Percentiles rank a stretch among this genome's conserved stretches.
phyloP scores from a whole-genome alignment of 2,329 filamentous ascomycete genomes.

The Cladosporium sp. region DNA sequence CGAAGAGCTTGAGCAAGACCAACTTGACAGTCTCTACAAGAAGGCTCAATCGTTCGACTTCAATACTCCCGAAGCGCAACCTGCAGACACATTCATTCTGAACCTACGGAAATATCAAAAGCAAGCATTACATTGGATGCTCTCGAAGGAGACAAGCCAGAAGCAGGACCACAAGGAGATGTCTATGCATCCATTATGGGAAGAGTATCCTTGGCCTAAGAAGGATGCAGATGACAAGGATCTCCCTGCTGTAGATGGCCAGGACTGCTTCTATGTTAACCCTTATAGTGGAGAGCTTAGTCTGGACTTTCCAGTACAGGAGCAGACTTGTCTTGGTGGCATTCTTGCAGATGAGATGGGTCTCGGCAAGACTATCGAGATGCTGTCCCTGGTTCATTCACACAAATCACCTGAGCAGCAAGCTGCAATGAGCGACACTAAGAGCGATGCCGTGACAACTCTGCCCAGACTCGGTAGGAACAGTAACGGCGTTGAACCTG shows the following conservation, averaged over 20 bases:
- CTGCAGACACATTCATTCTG: constrained; percentile 78
- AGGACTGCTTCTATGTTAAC: constrained; percentile 86
- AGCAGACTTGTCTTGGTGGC: constrained; percentile 91
- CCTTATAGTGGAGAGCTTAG: constrained; percentile 95
- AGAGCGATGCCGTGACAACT: constrained; percentile 53
- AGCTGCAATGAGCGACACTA: constrained; percentile 30
- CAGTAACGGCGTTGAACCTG: constrained; percentile 60
- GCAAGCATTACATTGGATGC: constrained; percentile 95
- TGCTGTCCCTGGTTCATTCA: constrained; percentile 89
- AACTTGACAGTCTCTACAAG: constrained; percentile 88
- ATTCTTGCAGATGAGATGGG: constrained; percentile 98
- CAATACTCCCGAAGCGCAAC: constrained; percentile 81
- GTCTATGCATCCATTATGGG: constrained; percentile 97
- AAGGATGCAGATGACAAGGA: constrained; percentile 85
- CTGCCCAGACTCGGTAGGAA: constrained; percentile 63
- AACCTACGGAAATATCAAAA: constrained; percentile 88
- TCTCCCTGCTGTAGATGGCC: constrained; percentile 63
- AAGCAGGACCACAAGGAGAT: constrained; percentile 64
- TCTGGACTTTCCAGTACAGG: constrained; percentile 85
- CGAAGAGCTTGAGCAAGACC: constrained; percentile 89
- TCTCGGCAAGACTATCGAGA: constrained; percentile 96
- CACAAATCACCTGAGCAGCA: constrained; percentile 59
- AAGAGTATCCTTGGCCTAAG: constrained; percentile 86
- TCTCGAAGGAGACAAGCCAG: constrained; percentile 83
- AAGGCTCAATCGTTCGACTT: constrained; percentile 98